A percentile compares a stretch with the other conserved stretches of the same genome.
phyloP scores from a whole-genome alignment of 345 rosid species.

The Murraya paniculata region DNA sequence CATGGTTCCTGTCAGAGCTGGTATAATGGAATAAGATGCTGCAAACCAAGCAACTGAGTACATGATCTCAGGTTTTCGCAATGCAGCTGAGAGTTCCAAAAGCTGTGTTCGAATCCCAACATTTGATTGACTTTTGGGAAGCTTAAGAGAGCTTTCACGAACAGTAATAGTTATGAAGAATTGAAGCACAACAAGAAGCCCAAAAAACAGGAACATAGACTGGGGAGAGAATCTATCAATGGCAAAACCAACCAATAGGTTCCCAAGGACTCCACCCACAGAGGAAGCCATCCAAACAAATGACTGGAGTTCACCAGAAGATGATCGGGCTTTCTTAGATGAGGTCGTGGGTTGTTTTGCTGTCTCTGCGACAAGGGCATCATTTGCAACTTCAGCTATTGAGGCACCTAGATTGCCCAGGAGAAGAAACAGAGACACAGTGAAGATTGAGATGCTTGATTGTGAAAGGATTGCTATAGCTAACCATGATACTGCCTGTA shows the following conservation, averaged over 20 bases:
- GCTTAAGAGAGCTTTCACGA: constrained; percentile 60
- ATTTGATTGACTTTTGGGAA: constrained; percentile 46
- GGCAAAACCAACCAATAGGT: constrained; percentile 69
- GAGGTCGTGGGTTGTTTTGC: constrained; percentile 40
- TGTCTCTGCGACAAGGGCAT: constrained; percentile 86
- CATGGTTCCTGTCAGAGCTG: constrained; percentile 85
- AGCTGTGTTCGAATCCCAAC: constrained; percentile 61
- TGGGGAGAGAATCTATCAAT: constrained; percentile 45
- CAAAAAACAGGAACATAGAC: constrained; percentile 56
- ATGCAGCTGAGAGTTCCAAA: constrained; percentile 49
- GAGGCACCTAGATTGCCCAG: constrained; percentile 90
- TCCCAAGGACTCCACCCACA: constrained; percentile 85
- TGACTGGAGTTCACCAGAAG: constrained; percentile 70
- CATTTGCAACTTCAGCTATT: constrained; percentile 87
- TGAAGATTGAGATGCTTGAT: constrained; percentile 54
- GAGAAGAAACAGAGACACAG: constrained; percentile 55
- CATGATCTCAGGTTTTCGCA: constrained; percentile 62
- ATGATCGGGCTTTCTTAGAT: constrained; percentile 29
- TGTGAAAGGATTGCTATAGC: constrained; percentile 57
- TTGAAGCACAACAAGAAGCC: constrained; percentile 48
- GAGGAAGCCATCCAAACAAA: constrained; percentile 84
- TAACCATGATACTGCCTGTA: constrained; percentile 89
- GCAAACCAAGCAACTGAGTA: constrained; percentile 72
- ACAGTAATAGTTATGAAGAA: constrained; percentile 55
- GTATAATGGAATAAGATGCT: constrained; percentile 68